A percentile compares a stretch with the other conserved stretches of the same genome.
Evolutionary conservation across 2,329 filamentous ascomycete species (phyloP).

Genomic region (Alternaria dauci): DNA sequence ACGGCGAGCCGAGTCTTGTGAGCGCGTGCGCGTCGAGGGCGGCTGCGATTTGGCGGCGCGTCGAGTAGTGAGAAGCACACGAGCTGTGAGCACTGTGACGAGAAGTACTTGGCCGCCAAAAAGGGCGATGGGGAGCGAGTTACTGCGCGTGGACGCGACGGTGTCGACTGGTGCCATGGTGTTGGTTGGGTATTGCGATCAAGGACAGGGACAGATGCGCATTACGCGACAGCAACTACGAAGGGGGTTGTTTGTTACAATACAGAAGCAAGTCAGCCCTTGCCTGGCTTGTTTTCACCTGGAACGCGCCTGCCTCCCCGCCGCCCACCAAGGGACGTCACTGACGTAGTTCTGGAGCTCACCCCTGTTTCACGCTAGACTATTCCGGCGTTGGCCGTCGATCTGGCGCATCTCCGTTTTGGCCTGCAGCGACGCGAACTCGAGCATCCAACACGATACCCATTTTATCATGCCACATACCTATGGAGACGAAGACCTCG

Average conservation of each 20-base stretch:
- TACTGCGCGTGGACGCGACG: slow-evolving; percentile 39
- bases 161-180: slow-evolving; percentile 50
- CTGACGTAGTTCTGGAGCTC: slow-evolving; percentile 19
- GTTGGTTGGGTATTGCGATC: slow-evolving; percentile 6
- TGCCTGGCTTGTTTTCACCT: slow-evolving; percentile 35
- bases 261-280: slow-evolving; percentile 4
- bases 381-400: slow-evolving; percentile 21
- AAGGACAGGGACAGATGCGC: slow-evolving; percentile 19
- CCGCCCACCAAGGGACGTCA: slow-evolving; percentile 33
- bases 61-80: slow-evolving; percentile 41
- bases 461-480: slow-evolving; percentile 37
- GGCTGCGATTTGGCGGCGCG: slow-evolving; percentile 45
- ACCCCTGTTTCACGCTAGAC: slow-evolving; percentile 26
- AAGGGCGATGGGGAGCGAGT: slow-evolving; percentile 44
- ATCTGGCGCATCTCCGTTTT: slow-evolving; percentile 22
- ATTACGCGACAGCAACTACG: slow-evolving; percentile 19
- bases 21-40: slow-evolving; percentile 46
- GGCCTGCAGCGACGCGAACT: slow-evolving; percentile 18
- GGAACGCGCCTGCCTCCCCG: slow-evolving; percentile 36
- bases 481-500: slow-evolving; percentile 41
- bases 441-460: slow-evolving; percentile 5
- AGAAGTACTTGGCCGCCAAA: slow-evolving; percentile 44
- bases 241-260: slow-evolving; percentile 7
- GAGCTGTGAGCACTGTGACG: slow-evolving; percentile 40
- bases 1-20: slow-evolving; percentile 40